These are phyloP conservation scores for Colletotrichum eremochloae DNA, from an alignment of 2,329 filamentous ascomycete species.

Conservation along the genomic window DNA sequence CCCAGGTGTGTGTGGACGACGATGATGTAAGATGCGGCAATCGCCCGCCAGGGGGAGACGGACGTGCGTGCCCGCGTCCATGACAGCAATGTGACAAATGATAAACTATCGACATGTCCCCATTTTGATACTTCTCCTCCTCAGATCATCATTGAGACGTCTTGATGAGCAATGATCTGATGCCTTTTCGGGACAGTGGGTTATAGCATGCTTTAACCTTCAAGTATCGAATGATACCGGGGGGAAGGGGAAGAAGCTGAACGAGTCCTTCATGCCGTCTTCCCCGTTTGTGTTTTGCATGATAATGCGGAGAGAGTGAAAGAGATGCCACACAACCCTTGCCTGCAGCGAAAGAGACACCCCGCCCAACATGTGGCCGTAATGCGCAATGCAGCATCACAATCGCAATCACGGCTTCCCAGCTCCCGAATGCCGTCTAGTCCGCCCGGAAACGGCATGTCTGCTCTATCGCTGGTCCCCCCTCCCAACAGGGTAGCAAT, in stretches of 20 bases:
- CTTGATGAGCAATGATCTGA: neutral
- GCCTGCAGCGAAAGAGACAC: neutral
- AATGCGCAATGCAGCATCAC: slow-evolving; percentile 9
- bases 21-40: slow-evolving; percentile 39
- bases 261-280: neutral
- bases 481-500: too few relatives aligned
- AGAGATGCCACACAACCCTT: neutral
- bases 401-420: neutral
- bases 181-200: too few relatives aligned
- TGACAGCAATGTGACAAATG: slow-evolving; percentile 10
- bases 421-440: neutral
- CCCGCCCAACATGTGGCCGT: neutral
- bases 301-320: neutral
- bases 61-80: slow-evolving; percentile 8
- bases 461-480: neutral
- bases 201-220: neutral
- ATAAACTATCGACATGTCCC: neutral
- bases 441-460: neutral
- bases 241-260: neutral
- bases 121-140: neutral
- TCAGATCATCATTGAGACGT: too few relatives aligned
- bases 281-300: neutral
- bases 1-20: neutral
- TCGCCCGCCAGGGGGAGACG: slow-evolving; percentile 15
- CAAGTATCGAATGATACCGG: neutral